Evolutionary conservation across 2,329 filamentous ascomycete species (phyloP), one percentile per base, ranked within the genome.

Genomic region (Pseudogymnoascus pannorum): DNA sequence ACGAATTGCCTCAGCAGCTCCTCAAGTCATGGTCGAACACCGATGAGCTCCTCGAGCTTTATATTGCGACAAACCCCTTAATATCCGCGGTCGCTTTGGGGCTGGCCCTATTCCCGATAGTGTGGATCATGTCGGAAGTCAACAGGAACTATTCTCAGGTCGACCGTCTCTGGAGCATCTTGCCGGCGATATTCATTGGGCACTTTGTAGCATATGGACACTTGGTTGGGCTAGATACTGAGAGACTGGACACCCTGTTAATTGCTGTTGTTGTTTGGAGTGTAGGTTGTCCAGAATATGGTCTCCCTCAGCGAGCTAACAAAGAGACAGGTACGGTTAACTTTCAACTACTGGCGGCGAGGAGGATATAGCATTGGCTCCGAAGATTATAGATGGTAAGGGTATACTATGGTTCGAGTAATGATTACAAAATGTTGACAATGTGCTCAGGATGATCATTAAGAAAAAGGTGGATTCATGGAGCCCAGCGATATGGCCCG

Each of bases 101-200:
- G 2, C 68, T 96, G 16, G 79, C 85, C 40, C 74, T 96, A n/a
- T 85, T 85, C 1, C 81, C 81, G 4, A 70, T 94, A 26, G 89
- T 95, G 69, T 77, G 96, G 22, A 70, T 93, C 31, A 78, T 86
- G 4, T 90, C 92, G 1, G 93, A 97, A 74, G 75, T 91, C 76
- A 97, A 95, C 76, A 84, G 83, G 70, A 99, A 99, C 75, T 97
- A 92, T 74, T 97, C 92, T n/a, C 94, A 99, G 75, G 87, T 99
- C 42, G 94, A 99, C 74, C 86, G 94, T 57, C 77, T 88, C 68
- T 99, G 94, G 94, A 94, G 91, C 71, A 80, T 99, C 64, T 76
- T 99, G 58, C 94, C 94, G 1, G 87, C 90, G 6, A 71, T 96
- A 58, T 97, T 96, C 75, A 88, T 94, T 72, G 81, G 86, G 5